Evolutionary conservation across 371 early-diverging fungal genomes (phyloP), one percentile per base, ranked within the genome.

Genomic region (Blakeslea trispora): DNA sequence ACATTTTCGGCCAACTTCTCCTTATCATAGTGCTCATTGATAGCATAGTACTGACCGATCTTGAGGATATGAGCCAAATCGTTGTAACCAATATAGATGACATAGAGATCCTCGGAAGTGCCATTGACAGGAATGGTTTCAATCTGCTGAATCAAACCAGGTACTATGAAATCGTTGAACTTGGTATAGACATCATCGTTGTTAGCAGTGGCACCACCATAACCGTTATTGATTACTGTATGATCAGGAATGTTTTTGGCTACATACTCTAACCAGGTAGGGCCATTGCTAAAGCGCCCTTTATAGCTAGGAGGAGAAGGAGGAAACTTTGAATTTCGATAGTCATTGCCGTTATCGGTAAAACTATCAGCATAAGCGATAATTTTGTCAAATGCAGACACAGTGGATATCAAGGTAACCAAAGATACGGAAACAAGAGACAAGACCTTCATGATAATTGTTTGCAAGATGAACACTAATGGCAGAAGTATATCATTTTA

Each of bases 151-250:
- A 57, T 11, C 3, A 54, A 28, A 18, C 69, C 61, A 19, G 69
- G 61, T 0, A 64, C 69, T 18, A 42, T 41, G 23, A 37, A 68
- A 9, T 49, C 40, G 7, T 57, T 60, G 39, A 68, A 59, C 3
- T 42, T 46, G 14, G 57, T 45, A 34, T 61, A 57, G 17, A 31
- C 56, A 21, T 61, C 45, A 14, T 40, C 48, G 45, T 83, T 72
- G 53, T 82, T 72, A 7, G 78, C 70, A 3, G 86, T 81, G 1
- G 85, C 84, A 19, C 82, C 84, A 22, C 81, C 79, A 46, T 74
- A 65, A 0, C 81, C 84, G 11, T 54, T 53, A 54, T 86, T 81
- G n/a, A 57, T 55, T 23, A 85, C 57, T 2, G 52, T 37, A 8
- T 11, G 14, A 28, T 61, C 53, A 45, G 64, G 63, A 1, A 65